Conservation (phyloP, 1,139 yeast species). For the Wickerhamomyces sp. region DNA sequence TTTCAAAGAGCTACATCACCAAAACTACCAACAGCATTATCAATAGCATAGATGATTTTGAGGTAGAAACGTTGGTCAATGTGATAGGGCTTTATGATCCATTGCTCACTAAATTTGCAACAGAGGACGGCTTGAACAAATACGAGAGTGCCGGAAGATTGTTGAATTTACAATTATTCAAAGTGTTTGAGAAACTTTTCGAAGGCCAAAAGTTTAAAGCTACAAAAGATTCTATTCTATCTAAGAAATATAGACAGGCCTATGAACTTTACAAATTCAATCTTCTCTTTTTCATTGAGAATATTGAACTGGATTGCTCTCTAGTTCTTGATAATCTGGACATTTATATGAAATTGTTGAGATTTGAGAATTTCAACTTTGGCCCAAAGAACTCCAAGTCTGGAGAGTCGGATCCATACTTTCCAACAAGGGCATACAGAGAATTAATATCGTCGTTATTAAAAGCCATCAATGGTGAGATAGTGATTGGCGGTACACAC, state of each 20-base stretch:
- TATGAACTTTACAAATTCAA: slow-evolving; percentile 51
- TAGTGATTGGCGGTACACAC: slow-evolving; percentile 41
- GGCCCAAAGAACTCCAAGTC: slow-evolving; percentile 35
- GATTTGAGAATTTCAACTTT: slow-evolving; percentile 51
- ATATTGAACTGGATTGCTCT: slow-evolving; percentile 31
- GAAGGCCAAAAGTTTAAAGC: slow-evolving; percentile 41
- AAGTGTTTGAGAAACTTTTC: slow-evolving; percentile 53
- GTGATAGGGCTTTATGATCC: slow-evolving; percentile 16
- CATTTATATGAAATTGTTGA: slow-evolving; percentile 54
- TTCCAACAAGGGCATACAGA: slow-evolving; percentile 55
- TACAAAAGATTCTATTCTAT: slow-evolving; percentile 40
- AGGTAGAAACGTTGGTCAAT: slow-evolving; percentile 6
- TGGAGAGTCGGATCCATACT: slow-evolving; percentile 44
- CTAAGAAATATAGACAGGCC: slow-evolving; percentile 59
- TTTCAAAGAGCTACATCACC: slow-evolving; percentile 14
- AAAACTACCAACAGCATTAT: slow-evolving; percentile 8
- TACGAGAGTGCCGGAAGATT: slow-evolving; percentile 36
- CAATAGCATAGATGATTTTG: slow-evolving; percentile 4
- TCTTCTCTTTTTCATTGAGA: slow-evolving; percentile 38
- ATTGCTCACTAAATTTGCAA: slow-evolving; percentile 13
- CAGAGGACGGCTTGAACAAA: slow-evolving; percentile 14
- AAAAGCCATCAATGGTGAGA: slow-evolving; percentile 33
- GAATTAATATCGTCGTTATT: slow-evolving; percentile 43
- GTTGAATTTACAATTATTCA: slow-evolving; percentile 46
- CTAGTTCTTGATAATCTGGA: slow-evolving; percentile 56